These are phyloP conservation scores for Friedmanniomyces simplex DNA, from an alignment of 495 filamentous ascomycete genomes.

Conservation along the genomic window DNA sequence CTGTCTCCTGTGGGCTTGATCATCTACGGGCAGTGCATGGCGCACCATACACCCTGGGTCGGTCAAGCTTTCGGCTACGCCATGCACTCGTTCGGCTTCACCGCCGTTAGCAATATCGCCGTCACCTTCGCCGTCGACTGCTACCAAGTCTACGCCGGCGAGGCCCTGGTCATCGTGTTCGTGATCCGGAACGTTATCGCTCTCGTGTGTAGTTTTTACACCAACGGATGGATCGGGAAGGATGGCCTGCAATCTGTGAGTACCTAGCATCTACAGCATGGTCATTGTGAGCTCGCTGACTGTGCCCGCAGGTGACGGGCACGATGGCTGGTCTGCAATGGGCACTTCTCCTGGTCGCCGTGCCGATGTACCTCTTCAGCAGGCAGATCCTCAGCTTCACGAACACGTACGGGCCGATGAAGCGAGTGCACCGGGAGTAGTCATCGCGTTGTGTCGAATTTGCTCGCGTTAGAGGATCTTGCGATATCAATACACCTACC, in stretches of 20 bases:
- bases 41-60: slow-evolving; percentile 10
- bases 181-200: slow-evolving; percentile 9
- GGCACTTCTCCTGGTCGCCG: slow-evolving; percentile 1
- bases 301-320: not conserved
- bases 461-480: not conserved
- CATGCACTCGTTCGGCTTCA: slow-evolving; percentile 19
- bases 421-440: slow-evolving; percentile 1
- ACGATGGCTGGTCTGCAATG: slow-evolving; percentile 6
- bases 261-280: too few relatives aligned
- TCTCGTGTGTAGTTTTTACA: slow-evolving; percentile 8
- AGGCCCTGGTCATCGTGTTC: slow-evolving; percentile 11
- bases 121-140: slow-evolving; percentile 19
- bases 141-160: slow-evolving; percentile 11
- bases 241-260: slow-evolving; percentile 3
- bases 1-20: slow-evolving; percentile 13
- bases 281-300: not conserved
- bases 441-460: not conserved
- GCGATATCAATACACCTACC: not conserved
- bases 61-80: slow-evolving; percentile 18
- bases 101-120: slow-evolving; percentile 17
- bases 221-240: not conserved
- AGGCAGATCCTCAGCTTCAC: slow-evolving; percentile 6
- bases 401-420: slow-evolving; percentile 8
- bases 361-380: slow-evolving; percentile 14
- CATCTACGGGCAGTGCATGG: slow-evolving; percentile 15